A percentile compares a stretch with the other conserved stretches of the same genome.
These are phyloP conservation scores for Hymenoscyphus albidus DNA, from an alignment of 2,329 filamentous ascomycete species.

Conservation along the genomic window DNA sequence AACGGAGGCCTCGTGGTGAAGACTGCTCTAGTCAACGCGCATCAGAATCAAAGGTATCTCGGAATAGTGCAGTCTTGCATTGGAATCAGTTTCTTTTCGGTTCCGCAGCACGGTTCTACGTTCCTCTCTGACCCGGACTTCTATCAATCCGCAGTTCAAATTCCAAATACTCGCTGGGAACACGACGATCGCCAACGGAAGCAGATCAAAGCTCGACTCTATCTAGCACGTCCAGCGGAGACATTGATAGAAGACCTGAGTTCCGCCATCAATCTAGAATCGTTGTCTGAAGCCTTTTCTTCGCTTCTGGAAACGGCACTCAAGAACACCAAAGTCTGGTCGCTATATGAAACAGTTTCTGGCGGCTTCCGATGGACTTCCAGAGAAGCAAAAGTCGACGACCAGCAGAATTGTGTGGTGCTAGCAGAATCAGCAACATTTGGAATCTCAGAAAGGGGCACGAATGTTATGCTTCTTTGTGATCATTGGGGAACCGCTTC, in stretches of 20 bases:
- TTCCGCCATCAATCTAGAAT: background rate
- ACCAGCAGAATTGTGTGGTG: background rate
- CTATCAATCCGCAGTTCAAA: background rate
- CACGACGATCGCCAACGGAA: background rate
- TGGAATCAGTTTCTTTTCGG: background rate
- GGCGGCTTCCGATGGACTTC: background rate
- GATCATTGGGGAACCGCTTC: background rate
- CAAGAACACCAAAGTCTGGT: background rate
- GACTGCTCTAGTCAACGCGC: background rate
- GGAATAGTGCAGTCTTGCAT: background rate
- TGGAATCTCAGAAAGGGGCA: background rate
- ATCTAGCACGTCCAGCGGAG: background rate
- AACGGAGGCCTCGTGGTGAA: background rate
- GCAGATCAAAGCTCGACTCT: background rate
- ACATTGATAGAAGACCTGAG: background rate
- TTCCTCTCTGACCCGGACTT: background rate
- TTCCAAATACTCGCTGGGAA: background rate
- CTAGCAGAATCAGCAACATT: background rate
- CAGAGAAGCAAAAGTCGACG: background rate
- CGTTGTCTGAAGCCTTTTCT: background rate
- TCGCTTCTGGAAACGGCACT: background rate
- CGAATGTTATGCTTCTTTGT: background rate
- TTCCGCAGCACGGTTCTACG: background rate
- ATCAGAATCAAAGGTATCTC: background rate
- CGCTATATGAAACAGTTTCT: background rate